phyloP scores from a whole-genome alignment of 176 grass and related monocot genomes.

The Echinochloa phyllopogon region DNA sequence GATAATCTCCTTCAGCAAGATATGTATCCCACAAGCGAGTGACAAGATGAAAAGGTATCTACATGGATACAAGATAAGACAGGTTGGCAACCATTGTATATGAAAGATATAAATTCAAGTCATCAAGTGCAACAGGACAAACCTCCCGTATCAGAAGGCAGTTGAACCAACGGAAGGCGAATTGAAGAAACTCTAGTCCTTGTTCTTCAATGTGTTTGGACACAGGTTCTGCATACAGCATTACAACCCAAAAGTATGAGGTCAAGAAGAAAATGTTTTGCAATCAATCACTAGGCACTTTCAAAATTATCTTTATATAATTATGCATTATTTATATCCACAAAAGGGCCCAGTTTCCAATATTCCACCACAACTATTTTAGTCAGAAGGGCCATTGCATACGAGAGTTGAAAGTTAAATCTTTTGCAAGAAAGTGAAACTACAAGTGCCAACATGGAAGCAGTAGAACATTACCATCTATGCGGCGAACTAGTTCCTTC shows the following conservation, averaged over 20 bases:
- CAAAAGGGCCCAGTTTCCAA: neutral
- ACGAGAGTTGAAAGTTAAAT: neutral
- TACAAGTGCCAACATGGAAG: slow-evolving; percentile 9
- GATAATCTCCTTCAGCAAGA: slow-evolving; percentile 92
- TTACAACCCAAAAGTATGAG: slow-evolving; percentile 20
- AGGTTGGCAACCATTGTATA: neutral
- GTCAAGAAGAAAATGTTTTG: slow-evolving; percentile 1
- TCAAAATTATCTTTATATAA: neutral
- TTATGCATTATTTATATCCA: neutral
- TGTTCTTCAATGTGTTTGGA: slow-evolving; percentile 97
- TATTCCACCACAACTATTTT: slow-evolving; percentile 6
- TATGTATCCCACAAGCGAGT: slow-evolving; percentile 96
- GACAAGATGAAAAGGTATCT: slow-evolving; percentile 95
- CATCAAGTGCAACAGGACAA: neutral
- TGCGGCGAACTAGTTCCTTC: slow-evolving; percentile 84
- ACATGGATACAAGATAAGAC: slow-evolving; percentile 33
- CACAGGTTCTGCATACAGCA: slow-evolving; percentile 70
- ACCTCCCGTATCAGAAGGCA: slow-evolving; percentile 99
- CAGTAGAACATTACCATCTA: slow-evolving; percentile 70
- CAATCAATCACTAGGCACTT: neutral
- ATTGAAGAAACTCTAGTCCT: slow-evolving; percentile 98
- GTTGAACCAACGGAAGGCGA: slow-evolving; percentile 98
- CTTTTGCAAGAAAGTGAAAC: neutral
- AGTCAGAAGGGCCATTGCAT: neutral
- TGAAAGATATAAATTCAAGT: neutral